These are phyloP conservation scores for Aspergillus sojae DNA, from an alignment of 2,329 filamentous ascomycete species.

Conservation along the genomic window DNA sequence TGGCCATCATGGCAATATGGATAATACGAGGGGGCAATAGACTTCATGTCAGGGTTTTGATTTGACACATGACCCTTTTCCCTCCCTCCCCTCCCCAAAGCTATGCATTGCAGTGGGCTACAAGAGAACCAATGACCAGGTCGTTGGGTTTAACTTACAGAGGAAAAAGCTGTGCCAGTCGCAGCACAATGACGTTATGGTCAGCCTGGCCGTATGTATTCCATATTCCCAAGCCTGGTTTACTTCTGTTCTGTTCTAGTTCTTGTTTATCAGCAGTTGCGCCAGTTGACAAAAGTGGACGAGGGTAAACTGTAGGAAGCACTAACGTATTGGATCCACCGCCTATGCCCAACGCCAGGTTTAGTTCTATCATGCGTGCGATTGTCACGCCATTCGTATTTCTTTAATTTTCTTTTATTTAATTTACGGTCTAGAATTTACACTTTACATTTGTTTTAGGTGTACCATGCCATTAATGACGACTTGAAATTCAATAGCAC, in stretches of 20 bases:
- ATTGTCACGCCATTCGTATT: constrained; percentile 7
- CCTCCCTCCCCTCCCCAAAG: neutral
- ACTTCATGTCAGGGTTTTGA: neutral
- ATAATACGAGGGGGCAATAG: constrained; percentile 9
- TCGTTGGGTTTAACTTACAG: constrained; percentile 16
- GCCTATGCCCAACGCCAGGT: neutral
- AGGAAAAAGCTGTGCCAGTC: neutral
- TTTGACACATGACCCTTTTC: constrained; percentile 19
- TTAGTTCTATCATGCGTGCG: neutral
- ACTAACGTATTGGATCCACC: neutral
- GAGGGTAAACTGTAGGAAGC: neutral
- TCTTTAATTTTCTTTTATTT: constrained; percentile 12
- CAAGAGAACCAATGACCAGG: constrained; percentile 22
- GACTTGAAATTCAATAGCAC: neutral
- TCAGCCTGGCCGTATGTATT: neutral
- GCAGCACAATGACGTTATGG: constrained; percentile 5
- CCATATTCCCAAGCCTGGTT: neutral
- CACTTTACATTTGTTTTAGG: neutral
- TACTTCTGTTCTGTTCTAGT: neutral
- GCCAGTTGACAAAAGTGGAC: neutral
- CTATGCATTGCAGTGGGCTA: constrained; percentile 1
- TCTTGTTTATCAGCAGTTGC: neutral
- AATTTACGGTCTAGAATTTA: neutral
- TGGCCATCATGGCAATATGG: neutral
- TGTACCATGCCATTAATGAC: neutral